phyloP scores from a whole-genome alignment of 2,329 filamentous ascomycete genomes.

The Diplodia corticola region DNA sequence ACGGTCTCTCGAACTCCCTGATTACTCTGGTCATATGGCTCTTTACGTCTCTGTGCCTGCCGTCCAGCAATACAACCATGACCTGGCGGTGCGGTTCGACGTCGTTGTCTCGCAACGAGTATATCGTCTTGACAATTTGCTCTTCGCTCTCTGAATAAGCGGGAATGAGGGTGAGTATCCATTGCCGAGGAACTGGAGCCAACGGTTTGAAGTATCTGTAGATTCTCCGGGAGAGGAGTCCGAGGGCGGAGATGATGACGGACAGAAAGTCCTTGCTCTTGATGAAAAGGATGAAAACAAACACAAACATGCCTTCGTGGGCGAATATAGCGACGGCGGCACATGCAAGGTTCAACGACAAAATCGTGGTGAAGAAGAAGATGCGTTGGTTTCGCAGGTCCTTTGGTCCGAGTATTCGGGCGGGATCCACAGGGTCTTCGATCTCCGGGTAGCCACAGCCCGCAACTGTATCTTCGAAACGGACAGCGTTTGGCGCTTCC shows the following conservation, averaged over 20 bases:
- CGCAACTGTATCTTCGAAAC: slow-evolving; percentile 9
- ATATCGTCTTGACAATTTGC: slow-evolving; percentile 30
- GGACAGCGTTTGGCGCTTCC: neutral
- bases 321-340: slow-evolving; percentile 10
- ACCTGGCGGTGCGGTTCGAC: slow-evolving; percentile 29
- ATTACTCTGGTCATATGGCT: slow-evolving; percentile 28
- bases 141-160: slow-evolving; percentile 30
- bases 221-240: slow-evolving; percentile 22
- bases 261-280: slow-evolving; percentile 30
- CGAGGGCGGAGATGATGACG: slow-evolving; percentile 24
- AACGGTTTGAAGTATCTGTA: slow-evolving; percentile 23
- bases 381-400: slow-evolving; percentile 18
- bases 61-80: slow-evolving; percentile 29
- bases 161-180: slow-evolving; percentile 30
- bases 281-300: slow-evolving; percentile 29
- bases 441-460: slow-evolving; percentile 20
- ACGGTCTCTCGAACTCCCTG: slow-evolving; percentile 26
- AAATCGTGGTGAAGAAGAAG: neutral
- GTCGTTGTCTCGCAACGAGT: slow-evolving; percentile 28
- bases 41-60: slow-evolving; percentile 27
- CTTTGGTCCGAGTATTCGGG: slow-evolving; percentile 5
- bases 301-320: slow-evolving; percentile 23
- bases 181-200: slow-evolving; percentile 24
- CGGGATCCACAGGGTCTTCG: slow-evolving; percentile 13
- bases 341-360: slow-evolving; percentile 10